A percentile compares a stretch with the other conserved stretches of the same genome.
These are phyloP conservation scores for Linanthus parryae DNA, from an alignment of 148 eudicot genomes.

Conservation along the genomic window DNA sequence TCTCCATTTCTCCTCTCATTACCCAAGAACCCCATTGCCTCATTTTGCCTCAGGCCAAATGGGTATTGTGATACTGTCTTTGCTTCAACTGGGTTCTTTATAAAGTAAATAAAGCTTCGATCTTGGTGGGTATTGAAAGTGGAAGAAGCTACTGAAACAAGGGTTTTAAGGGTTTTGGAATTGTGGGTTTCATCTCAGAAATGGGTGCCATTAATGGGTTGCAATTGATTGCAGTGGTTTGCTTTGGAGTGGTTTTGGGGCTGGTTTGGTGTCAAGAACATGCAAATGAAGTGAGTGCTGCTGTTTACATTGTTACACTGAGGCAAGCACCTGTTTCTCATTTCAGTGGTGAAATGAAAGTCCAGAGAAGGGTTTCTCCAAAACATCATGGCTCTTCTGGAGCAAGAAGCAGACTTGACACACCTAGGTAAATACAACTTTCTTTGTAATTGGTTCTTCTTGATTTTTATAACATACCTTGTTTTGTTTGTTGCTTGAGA, in stretches of 20 bases:
- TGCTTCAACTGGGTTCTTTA: neutral
- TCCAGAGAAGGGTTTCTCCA: conserved; percentile 12
- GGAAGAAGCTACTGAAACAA: neutral
- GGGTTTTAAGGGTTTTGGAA: neutral
- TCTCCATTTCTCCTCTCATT: neutral
- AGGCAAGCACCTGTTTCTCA: conserved; percentile 75
- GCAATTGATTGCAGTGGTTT: conserved; percentile 21
- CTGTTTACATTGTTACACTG: conserved; percentile 80
- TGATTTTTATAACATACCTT: neutral
- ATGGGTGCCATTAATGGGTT: conserved; percentile 30
- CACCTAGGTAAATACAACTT: conserved; percentile 42
- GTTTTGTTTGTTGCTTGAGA: neutral
- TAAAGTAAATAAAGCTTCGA: conserved; percentile 5
- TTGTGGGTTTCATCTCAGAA: conserved; percentile 1
- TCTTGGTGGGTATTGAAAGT: conserved; percentile 1
- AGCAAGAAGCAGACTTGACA: conserved; percentile 39
- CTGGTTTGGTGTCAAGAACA: conserved; percentile 29
- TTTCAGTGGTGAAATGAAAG: conserved; percentile 28
- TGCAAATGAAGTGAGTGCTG: conserved; percentile 31
- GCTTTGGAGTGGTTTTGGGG: conserved; percentile 25
- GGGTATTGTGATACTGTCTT: neutral
- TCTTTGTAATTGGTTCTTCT: conserved; percentile 1
- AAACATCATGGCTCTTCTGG: conserved; percentile 29
- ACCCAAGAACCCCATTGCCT: neutral
- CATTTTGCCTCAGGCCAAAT: neutral